phyloP scores from a whole-genome alignment of 768 basidiomycete species.

The Russula virescens region DNA sequence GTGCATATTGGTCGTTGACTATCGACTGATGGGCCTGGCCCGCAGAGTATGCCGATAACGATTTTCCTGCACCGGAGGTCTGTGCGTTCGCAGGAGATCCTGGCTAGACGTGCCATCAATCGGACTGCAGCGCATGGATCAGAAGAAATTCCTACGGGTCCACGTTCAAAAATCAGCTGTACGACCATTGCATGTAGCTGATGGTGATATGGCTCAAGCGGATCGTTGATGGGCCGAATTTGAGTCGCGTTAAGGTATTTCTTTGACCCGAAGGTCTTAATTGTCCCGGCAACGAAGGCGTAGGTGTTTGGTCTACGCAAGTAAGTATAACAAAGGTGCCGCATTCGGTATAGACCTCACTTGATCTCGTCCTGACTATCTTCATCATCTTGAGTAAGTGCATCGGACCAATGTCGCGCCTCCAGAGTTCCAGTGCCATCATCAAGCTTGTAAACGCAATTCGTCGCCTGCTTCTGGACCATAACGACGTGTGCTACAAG shows the following conservation, averaged over 20 bases:
- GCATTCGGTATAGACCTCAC: conserved; percentile 29
- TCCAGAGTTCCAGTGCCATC: conserved; percentile 82
- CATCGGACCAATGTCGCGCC: conserved; percentile 79
- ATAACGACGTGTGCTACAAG: conserved; percentile 69
- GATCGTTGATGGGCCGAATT: conserved; percentile 62
- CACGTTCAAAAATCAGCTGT: conserved; percentile 58
- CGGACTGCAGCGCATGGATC: background rate
- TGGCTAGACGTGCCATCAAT: conserved; percentile 21
- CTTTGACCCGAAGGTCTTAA: conserved; percentile 80
- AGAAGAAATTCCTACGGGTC: conserved; percentile 43
- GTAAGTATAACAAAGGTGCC: background rate
- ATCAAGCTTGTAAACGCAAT: conserved; percentile 71
- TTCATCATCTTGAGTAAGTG: conserved; percentile 49
- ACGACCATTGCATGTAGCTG: conserved; percentile 68
- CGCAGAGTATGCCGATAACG: conserved; percentile 33
- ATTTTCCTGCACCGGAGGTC: background rate
- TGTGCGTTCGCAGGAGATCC: conserved; percentile 23
- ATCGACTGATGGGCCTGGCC: conserved; percentile 26
- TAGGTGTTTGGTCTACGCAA: conserved; percentile 61
- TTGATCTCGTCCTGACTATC: conserved; percentile 44
- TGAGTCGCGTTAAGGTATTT: conserved; percentile 75
- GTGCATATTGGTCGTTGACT: conserved; percentile 32
- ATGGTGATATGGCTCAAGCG: conserved; percentile 80
- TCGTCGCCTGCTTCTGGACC: conserved; percentile 68
- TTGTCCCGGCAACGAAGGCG: conserved; percentile 71